Conservation (phyloP, 2,329 filamentous ascomycete species). For the Claviceps sp. region DNA sequence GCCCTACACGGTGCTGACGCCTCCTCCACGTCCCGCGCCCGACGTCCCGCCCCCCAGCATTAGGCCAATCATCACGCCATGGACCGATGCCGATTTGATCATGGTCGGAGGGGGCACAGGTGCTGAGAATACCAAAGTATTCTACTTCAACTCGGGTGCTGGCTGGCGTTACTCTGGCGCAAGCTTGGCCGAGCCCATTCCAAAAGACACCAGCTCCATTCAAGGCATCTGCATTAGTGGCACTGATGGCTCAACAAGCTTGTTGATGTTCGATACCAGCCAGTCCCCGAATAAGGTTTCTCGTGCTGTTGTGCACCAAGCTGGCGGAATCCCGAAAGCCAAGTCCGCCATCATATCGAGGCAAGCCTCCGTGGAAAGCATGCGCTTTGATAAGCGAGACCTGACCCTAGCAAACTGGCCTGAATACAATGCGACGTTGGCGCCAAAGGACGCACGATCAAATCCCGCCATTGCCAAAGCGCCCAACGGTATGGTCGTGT, state of each 20-base stretch:
- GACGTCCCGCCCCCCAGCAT: constrained; percentile 23
- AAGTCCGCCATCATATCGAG: constrained; percentile 29
- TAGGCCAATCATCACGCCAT: constrained; percentile 60
- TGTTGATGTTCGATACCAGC: constrained; percentile 67
- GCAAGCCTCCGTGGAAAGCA: constrained; percentile 15
- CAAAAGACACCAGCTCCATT: constrained; percentile 40
- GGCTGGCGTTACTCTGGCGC: constrained; percentile 58
- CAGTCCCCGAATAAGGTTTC: constrained; percentile 62
- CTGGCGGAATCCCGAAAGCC: constrained; percentile 39
- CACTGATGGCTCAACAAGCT: constrained; percentile 61
- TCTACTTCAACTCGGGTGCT: constrained; percentile 49
- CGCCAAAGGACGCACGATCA: constrained; percentile 47
- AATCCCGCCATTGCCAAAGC: constrained; percentile 61
- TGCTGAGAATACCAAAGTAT: constrained; percentile 47
- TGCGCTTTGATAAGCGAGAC: constrained; percentile 16
- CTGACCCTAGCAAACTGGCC: constrained; percentile 57
- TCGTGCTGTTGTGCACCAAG: constrained; percentile 52
- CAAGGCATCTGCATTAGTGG: constrained; percentile 55
- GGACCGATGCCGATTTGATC: constrained; percentile 56
- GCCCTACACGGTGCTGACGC: constrained; percentile 51
- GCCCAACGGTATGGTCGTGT: constrained; percentile 52
- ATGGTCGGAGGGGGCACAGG: constrained; percentile 54
- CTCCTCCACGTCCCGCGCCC: constrained; percentile 45
- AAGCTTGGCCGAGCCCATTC: constrained; percentile 45
- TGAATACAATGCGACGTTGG: constrained; percentile 60